phyloP scores from a whole-genome alignment of 306 rosid species.

The Cyamopsis tetragonoloba region DNA sequence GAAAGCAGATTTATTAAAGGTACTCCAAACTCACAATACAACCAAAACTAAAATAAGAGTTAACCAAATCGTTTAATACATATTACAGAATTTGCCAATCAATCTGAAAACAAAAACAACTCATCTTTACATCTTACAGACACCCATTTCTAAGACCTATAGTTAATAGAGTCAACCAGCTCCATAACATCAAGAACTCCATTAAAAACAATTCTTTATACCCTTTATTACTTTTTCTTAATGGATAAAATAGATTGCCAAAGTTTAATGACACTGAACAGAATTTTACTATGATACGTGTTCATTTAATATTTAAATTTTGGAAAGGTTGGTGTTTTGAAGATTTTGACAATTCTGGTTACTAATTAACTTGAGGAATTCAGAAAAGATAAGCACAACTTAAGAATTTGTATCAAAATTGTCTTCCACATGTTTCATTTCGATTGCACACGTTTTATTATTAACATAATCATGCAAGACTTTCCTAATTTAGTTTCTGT shows the following conservation, averaged over 20 bases:
- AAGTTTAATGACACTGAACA: too few relatives aligned
- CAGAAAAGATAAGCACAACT: not conserved
- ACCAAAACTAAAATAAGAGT: too few relatives aligned
- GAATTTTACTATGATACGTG: not conserved
- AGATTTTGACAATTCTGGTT: not conserved
- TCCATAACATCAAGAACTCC: too few relatives aligned
- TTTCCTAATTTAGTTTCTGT: not conserved
- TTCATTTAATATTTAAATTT: not conserved
- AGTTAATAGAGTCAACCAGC: too few relatives aligned
- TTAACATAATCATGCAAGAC: too few relatives aligned
- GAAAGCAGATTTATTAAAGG: too few relatives aligned
- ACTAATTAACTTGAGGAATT: not conserved
- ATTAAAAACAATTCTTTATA: not conserved
- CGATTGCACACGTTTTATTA: not conserved
- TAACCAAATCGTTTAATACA: too few relatives aligned
- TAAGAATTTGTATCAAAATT: not conserved
- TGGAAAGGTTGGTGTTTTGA: not conserved
- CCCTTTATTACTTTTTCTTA: not conserved
- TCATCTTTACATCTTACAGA: too few relatives aligned
- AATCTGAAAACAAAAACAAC: too few relatives aligned
- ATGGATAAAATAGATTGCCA: not conserved
- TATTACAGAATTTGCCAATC: too few relatives aligned
- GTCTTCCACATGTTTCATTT: not conserved
- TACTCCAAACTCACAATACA: too few relatives aligned
- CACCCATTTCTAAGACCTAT: too few relatives aligned